phyloP scores from a whole-genome alignment of 257 asterid genomes.

The Solanum peruvianum region DNA sequence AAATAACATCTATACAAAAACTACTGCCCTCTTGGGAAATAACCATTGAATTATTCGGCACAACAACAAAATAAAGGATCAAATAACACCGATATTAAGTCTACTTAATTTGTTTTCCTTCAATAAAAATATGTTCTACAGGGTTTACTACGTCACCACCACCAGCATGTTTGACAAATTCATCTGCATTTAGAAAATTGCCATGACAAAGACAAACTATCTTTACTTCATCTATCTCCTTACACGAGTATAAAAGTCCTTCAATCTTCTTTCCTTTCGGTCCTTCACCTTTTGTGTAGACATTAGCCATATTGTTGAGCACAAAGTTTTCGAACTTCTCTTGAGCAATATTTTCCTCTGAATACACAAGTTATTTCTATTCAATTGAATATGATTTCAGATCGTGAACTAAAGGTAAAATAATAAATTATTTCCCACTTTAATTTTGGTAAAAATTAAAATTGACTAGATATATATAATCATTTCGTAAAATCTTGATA shows the following conservation, averaged over 20 bases:
- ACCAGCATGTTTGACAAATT: constrained; percentile 68
- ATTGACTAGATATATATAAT: neutral
- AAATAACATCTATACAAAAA: neutral
- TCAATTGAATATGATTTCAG: neutral
- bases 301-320: constrained; percentile 52
- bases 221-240: constrained; percentile 49
- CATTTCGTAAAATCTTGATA: neutral
- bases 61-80: too few relatives aligned
- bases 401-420: neutral
- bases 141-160: constrained; percentile 60
- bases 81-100: neutral
- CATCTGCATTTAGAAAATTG: constrained; percentile 51
- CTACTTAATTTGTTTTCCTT: neutral
- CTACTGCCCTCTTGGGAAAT: neutral
- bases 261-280: constrained; percentile 31
- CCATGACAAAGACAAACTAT: constrained; percentile 85
- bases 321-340: constrained; percentile 8
- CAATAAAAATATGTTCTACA: constrained; percentile 51
- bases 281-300: constrained; percentile 39
- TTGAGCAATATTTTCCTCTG: neutral
- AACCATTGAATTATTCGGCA: too few relatives aligned
- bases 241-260: constrained; percentile 50
- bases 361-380: neutral
- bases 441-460: neutral
- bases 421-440: neutral